These are phyloP conservation scores for Podaxis rugospora DNA, from an alignment of 768 basidiomycete species.

Conservation along the genomic window DNA sequence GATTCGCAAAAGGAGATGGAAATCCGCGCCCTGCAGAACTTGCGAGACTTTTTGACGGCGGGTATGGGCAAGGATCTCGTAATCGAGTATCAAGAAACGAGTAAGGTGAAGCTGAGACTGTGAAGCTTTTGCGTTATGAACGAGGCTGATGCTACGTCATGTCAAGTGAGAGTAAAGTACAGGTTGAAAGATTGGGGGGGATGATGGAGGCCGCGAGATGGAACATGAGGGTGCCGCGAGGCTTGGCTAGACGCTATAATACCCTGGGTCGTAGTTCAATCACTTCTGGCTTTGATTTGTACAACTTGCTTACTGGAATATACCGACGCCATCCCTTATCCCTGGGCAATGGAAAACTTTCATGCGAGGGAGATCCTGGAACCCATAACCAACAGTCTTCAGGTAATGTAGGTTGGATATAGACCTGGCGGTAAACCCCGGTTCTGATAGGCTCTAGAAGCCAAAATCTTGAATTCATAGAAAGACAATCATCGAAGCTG, in stretches of 20 bases:
- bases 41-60: constrained; percentile 61
- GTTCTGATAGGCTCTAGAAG: neutral
- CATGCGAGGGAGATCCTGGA: neutral
- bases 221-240: constrained; percentile 21
- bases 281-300: neutral
- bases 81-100: constrained; percentile 37
- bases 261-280: neutral
- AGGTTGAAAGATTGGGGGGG: neutral
- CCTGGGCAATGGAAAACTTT: neutral
- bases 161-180: constrained; percentile 55
- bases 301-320: neutral
- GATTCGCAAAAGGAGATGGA: constrained; percentile 84
- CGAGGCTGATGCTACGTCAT: constrained; percentile 22
- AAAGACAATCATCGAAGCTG: neutral
- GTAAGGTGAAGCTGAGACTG: constrained; percentile 27
- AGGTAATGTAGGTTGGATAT: neutral
- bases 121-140: constrained; percentile 12
- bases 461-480: neutral
- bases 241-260: constrained; percentile 9
- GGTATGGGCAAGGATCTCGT: constrained; percentile 69
- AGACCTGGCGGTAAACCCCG: neutral
- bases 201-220: neutral
- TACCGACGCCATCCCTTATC: neutral
- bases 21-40: constrained; percentile 74
- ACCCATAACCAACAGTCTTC: neutral